Conservation (phyloP, 805 yeast genomes). For the Pichia cephalocereana region DNA sequence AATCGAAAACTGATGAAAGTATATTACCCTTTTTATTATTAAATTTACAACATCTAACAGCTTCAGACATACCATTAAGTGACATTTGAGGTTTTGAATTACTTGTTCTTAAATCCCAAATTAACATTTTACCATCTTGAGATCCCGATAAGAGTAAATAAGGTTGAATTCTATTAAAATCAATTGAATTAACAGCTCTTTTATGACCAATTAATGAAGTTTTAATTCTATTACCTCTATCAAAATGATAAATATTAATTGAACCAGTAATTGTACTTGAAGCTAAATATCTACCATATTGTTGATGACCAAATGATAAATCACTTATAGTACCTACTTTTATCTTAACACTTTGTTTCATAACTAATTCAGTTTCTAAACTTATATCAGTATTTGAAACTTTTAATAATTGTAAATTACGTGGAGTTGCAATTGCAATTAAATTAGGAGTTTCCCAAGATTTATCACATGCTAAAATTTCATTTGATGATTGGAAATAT, state of each 20-base stretch:
- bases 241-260: conserved; percentile 27
- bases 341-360: conserved; percentile 18
- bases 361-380: conserved; percentile 28
- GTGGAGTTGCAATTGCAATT: conserved; percentile 35
- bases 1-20: conserved; percentile 76
- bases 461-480: conserved; percentile 26
- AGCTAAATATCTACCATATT: conserved; percentile 31
- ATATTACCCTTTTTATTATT: conserved; percentile 43
- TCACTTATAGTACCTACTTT: conserved; percentile 34
- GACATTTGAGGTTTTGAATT: conserved; percentile 39
- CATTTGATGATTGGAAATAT: conserved; percentile 25
- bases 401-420: conserved; percentile 30
- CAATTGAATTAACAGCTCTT: conserved; percentile 38
- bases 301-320: conserved; percentile 34
- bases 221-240: conserved; percentile 23
- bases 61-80: conserved; percentile 60
- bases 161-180: conserved; percentile 31
- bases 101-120: conserved; percentile 60
- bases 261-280: conserved; percentile 41
- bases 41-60: conserved; percentile 49
- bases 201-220: conserved; percentile 32
- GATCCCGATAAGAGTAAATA: conserved; percentile 52
- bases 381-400: conserved; percentile 25
- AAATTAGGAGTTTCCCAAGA: conserved; percentile 27
- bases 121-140: conserved; percentile 68